phyloP scores from a whole-genome alignment of 768 basidiomycete species.

The Trametes elegans region DNA sequence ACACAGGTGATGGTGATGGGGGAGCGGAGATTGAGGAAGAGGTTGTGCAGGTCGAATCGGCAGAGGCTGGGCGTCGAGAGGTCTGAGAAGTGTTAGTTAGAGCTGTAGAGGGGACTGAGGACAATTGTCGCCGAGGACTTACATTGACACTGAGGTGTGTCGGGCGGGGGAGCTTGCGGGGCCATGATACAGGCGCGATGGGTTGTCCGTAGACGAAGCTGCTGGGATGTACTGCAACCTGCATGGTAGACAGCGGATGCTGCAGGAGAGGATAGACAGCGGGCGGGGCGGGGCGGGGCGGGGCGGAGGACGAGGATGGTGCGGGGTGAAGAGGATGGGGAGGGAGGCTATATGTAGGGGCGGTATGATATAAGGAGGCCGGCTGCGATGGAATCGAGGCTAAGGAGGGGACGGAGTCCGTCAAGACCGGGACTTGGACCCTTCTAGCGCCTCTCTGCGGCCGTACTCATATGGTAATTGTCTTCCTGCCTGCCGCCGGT shows the following conservation, averaged over 20 bases:
- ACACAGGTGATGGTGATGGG: slow-evolving; percentile 5
- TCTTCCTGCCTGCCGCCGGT: slow-evolving; percentile 10
- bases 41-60: slow-evolving; percentile 19
- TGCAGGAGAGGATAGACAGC: not conserved
- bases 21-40: slow-evolving; percentile 15
- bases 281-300: not conserved
- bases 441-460: slow-evolving; percentile 8
- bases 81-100: not conserved
- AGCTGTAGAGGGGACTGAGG: not conserved
- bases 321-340: not conserved
- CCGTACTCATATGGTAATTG: slow-evolving; percentile 13
- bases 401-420: slow-evolving; percentile 12
- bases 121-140: not conserved
- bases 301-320: not conserved
- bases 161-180: slow-evolving; percentile 18
- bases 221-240: slow-evolving; percentile 16
- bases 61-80: slow-evolving; percentile 15
- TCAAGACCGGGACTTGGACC: slow-evolving; percentile 6
- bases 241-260: slow-evolving; percentile 10
- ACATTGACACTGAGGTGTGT: slow-evolving; percentile 16
- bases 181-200: slow-evolving; percentile 19
- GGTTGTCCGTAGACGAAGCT: slow-evolving; percentile 20
- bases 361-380: slow-evolving; percentile 4
- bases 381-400: slow-evolving; percentile 9
- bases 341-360: slow-evolving; percentile 7